These are phyloP conservation scores for Mortierella sp. DNA, from an alignment of 371 early-diverging fungal genomes.

Conservation along the genomic window DNA sequence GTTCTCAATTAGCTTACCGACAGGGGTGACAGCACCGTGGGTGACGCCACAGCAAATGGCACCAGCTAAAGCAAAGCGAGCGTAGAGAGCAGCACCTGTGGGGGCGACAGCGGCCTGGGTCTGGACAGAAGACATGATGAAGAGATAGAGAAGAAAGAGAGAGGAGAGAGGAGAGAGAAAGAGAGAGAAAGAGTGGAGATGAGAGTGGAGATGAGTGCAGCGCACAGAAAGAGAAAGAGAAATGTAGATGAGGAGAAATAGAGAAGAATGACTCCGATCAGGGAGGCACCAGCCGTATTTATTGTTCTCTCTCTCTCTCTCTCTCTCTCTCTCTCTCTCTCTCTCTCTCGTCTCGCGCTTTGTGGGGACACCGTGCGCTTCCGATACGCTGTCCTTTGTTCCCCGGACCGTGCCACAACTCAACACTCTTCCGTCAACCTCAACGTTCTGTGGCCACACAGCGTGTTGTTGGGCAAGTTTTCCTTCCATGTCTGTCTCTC, in stretches of 20 bases:
- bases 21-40: constrained; percentile 66
- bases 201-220: constrained; percentile 1
- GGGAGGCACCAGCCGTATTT: no score
- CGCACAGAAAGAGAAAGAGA: no score
- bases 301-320: neutral
- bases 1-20: constrained; percentile 16
- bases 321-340: neutral
- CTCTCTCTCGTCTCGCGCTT: neutral
- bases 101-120: constrained; percentile 56
- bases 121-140: neutral
- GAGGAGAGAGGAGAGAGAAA: neutral
- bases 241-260: neutral
- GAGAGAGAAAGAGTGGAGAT: neutral
- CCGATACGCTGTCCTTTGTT: no score
- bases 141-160: neutral
- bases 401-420: no score
- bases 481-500: no score
- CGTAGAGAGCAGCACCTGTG: constrained; percentile 69
- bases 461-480: no score
- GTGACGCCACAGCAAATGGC: constrained; percentile 75
- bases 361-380: neutral
- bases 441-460: no score
- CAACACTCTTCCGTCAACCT: no score
- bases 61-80: constrained; percentile 79
- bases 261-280: neutral